Base-by-base conservation (phyloP, 495 filamentous ascomycete species). In the Xylaria palmicola region DNA sequence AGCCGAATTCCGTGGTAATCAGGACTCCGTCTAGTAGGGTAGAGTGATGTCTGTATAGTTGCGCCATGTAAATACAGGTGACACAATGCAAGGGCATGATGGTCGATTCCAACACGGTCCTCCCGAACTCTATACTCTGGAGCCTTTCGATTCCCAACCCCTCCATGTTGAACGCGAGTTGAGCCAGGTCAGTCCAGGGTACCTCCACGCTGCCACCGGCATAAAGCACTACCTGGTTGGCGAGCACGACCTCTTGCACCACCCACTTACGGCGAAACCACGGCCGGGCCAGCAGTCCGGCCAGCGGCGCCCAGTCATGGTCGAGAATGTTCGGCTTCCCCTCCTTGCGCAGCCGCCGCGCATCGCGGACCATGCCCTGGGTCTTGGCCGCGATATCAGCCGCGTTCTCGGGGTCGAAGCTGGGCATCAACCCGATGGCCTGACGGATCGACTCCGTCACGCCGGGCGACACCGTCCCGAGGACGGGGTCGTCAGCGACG, bases 241-340 rank as follows among this genome's bases (percentile, higher is more conserved):
- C 56, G 24, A 71, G 51, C 6, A 54, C 49, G n/a, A 69, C 55
- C 45, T 73, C 70, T 45, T 71, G 68, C 15, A 71, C 55, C 20
- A 73, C 62, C 70, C 70, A 73, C 13, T 63, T 56, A 12, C 70
- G 44, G n/a, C 59, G 26, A 34, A 72, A 73, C 69, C 67, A 73
- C 10, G 65, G 63, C 19, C 62, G 53, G 29, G 27, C 37, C 8
- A 73, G 51, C 1, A 72, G 50, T 4, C 49, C 44, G 2, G 54
- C 37, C 15, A 70, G 22, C 5, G 62, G 62, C 4, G 56, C 22
- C 60, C 67, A 72, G 41, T 62, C 60, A 44, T 64, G 53, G 56
- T 68, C 58, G 17, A 44, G 17, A 24, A 70, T 51, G 48, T 61
- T 67, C 17, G 62, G 56, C 39, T 59, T 56, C 4, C 44, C 49